Conservation (phyloP, 1,284 basidiomycete genomes). For the Austroboletus niveus region DNA sequence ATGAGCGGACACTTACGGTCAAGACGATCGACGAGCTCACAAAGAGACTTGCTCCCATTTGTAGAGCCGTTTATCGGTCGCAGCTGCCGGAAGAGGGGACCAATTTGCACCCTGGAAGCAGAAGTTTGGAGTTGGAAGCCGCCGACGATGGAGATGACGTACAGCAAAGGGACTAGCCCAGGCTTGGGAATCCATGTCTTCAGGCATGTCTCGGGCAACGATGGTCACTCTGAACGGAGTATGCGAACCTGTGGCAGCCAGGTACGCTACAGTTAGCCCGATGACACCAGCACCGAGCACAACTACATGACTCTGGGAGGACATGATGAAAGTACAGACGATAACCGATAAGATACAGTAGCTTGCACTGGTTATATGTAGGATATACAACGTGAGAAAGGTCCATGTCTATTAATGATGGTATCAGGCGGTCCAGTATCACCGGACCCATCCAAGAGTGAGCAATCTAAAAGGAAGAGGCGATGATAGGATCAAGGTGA, state of each 20-base stretch:
- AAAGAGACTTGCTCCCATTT: constrained; percentile 45
- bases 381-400: background rate
- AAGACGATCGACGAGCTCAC: constrained; percentile 30
- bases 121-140: background rate
- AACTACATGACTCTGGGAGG: constrained; percentile 30
- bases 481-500: background rate
- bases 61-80: constrained; percentile 35
- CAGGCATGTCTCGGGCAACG: constrained; percentile 65
- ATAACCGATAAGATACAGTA: constrained; percentile 7
- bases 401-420: background rate
- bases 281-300: constrained; percentile 56
- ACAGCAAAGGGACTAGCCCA: constrained; percentile 76
- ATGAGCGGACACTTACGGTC: constrained; percentile 1
- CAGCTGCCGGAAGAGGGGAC: constrained; percentile 58
- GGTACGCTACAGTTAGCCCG: constrained; percentile 44
- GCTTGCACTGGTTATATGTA: too few species aligned
- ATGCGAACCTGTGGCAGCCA: constrained; percentile 31
- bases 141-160: constrained; percentile 22
- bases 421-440: too few species aligned
- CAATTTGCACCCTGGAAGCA: constrained; percentile 59
- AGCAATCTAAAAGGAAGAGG: background rate
- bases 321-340: constrained; percentile 2
- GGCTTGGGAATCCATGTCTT: constrained; percentile 54
- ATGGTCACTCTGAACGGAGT: constrained; percentile 48
- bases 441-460: too few species aligned